A percentile compares a stretch with the other conserved stretches of the same genome.
Conservation (phyloP, 768 basidiomycete genomes). For the Mycena venus region DNA sequence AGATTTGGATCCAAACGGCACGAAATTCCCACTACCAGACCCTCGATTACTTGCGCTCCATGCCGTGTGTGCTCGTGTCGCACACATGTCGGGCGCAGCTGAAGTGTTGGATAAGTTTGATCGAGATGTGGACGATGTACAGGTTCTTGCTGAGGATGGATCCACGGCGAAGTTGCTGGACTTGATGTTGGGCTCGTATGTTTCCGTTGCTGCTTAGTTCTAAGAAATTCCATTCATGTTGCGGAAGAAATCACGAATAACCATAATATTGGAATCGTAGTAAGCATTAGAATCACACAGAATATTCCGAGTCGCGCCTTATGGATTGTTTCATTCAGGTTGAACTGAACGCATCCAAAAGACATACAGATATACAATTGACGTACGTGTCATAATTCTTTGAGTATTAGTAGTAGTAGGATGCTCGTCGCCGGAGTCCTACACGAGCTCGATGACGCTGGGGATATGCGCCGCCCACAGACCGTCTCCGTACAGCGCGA, state of each 20-base stretch:
- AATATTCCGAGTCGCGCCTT: background rate
- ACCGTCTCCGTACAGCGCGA: too few species aligned
- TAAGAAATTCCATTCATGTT: background rate
- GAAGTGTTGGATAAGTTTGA: slow-evolving; percentile 20
- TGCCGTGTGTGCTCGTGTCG: slow-evolving; percentile 40
- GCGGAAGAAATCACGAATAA: background rate
- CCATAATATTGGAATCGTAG: background rate
- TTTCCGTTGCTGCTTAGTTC: background rate
- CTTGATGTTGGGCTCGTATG: background rate
- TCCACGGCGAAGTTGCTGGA: background rate
- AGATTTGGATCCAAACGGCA: background rate
- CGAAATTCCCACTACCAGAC: slow-evolving; percentile 29
- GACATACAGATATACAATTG: too few species aligned
- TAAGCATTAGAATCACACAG: background rate
- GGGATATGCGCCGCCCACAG: too few species aligned
- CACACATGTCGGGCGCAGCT: slow-evolving; percentile 39
- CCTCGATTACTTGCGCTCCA: slow-evolving; percentile 34
- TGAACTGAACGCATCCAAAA: too few species aligned
- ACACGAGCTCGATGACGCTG: too few species aligned
- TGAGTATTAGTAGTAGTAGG: too few species aligned
- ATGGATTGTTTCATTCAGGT: background rate
- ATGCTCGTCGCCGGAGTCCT: too few species aligned
- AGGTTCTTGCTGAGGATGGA: background rate
- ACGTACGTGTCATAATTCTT: too few species aligned
- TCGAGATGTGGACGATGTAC: slow-evolving; percentile 1